Evolutionary conservation across 139 green algal species (phyloP).

Genomic region (Chlamydomonas sp.): DNA sequence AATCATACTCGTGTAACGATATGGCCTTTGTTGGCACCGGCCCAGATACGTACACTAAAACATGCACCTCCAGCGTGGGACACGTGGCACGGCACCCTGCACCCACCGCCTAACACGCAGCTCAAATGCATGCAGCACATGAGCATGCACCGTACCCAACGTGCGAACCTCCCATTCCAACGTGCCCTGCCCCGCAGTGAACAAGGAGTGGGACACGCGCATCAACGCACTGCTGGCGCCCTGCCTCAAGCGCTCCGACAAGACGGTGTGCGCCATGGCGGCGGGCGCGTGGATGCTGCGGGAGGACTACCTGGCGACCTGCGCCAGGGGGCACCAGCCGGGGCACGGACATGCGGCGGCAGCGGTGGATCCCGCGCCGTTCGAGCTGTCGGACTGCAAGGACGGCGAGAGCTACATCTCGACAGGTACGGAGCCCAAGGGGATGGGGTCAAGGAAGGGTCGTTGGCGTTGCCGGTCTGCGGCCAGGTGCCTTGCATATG

Average conservation of each 20-base stretch:
- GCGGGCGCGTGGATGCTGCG: constrained; percentile 34
- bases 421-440: background rate
- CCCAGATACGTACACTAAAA: background rate
- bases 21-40: background rate
- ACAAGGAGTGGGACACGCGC: constrained; percentile 26
- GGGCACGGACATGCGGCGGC: background rate
- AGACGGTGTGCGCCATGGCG: constrained; percentile 41
- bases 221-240: constrained; percentile 39
- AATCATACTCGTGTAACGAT: background rate
- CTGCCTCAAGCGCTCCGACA: constrained; percentile 43
- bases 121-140: background rate
- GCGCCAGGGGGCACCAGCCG: background rate
- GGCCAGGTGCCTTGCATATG: background rate
- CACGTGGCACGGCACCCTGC: background rate
- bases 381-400: constrained; percentile 20
- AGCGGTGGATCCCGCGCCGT: background rate
- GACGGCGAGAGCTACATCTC: constrained; percentile 17
- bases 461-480: background rate
- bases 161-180: background rate
- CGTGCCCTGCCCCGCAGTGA: background rate
- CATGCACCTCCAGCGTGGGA: background rate
- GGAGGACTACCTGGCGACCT: background rate
- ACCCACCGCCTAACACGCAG: background rate
- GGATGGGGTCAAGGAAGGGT: background rate
- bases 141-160: background rate